Percentiles rank a stretch among this genome's conserved stretches.
These are phyloP conservation scores for Triticum turgidum DNA, from an alignment of 176 grass and related monocot species.

Conservation along the genomic window DNA sequence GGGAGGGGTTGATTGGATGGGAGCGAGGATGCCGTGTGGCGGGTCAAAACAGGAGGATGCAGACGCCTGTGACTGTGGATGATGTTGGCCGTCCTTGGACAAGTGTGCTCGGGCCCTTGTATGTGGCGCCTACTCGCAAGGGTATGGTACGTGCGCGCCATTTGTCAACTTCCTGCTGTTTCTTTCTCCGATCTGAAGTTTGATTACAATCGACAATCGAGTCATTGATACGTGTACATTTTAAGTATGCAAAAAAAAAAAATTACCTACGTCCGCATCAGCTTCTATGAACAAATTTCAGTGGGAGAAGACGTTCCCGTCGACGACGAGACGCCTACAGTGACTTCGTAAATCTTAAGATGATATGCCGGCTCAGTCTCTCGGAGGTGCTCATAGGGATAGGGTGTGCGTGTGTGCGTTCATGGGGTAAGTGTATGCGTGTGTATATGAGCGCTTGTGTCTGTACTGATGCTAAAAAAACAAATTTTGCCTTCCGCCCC, in stretches of 20 bases:
- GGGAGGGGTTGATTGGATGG: no score
- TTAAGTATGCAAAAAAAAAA: conserved; percentile 47
- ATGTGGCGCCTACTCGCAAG: background rate
- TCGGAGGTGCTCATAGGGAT: no score
- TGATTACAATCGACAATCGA: conserved; percentile 49
- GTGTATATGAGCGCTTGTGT: no score
- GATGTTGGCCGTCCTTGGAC: background rate
- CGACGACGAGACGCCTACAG: no score
- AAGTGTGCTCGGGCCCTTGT: background rate
- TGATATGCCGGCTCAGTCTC: no score
- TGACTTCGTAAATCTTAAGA: no score
- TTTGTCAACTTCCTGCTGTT: background rate
- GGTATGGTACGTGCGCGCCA: background rate
- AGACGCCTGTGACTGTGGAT: background rate
- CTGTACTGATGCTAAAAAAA: conserved; percentile 4
- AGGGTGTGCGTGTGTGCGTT: no score
- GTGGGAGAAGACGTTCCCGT: no score
- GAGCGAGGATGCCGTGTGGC: conserved; percentile 1
- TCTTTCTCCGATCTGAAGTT: conserved; percentile 50
- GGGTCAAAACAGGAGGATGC: conserved; percentile 16
- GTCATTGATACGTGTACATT: conserved; percentile 84
- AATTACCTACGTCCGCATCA: conserved; percentile 38
- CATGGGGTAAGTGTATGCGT: no score
- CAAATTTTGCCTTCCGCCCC: background rate
- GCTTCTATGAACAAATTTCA: conserved; percentile 61